Conservation (phyloP, 306 rosid genomes). For the Begonia fuchsioides region DNA sequence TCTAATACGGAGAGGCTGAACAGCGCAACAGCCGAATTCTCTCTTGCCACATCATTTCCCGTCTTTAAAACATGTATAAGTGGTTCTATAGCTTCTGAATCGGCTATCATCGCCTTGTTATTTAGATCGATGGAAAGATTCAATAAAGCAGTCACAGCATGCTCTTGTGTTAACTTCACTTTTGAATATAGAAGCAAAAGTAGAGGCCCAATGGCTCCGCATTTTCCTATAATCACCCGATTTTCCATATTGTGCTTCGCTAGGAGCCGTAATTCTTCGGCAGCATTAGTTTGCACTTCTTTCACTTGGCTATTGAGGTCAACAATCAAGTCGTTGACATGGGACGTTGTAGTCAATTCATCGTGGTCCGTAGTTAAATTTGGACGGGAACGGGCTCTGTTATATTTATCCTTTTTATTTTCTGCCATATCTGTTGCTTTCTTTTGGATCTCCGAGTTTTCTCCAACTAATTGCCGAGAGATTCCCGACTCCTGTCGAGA, state of each 20-base stretch:
- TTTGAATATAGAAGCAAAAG: conserved; percentile 57
- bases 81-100: conserved; percentile 74
- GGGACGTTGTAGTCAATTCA: conserved; percentile 34
- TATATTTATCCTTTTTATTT: conserved; percentile 23
- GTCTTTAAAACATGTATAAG: conserved; percentile 67
- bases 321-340: conserved; percentile 50
- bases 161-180: conserved; percentile 56
- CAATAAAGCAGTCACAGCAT: conserved; percentile 84
- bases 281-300: conserved; percentile 56
- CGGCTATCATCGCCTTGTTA: conserved; percentile 66
- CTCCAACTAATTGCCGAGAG: conserved; percentile 23
- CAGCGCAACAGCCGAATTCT: conserved; percentile 82
- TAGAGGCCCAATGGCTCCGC: conserved; percentile 53
- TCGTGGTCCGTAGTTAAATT: conserved; percentile 25
- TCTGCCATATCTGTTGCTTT: conserved; percentile 22
- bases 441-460: conserved; percentile 21
- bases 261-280: conserved; percentile 74
- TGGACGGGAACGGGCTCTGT: conserved; percentile 20
- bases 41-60: conserved; percentile 70
- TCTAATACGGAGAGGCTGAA: conserved; percentile 80
- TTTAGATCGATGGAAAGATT: conserved; percentile 65
- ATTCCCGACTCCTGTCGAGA: conserved; percentile 23
- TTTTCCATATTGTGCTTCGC: conserved; percentile 70
- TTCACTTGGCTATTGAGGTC: conserved; percentile 48
- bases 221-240: conserved; percentile 52